These are phyloP conservation scores for Penicillium brevicompactum DNA, from an alignment of 2,329 filamentous ascomycete genomes.

Conservation along the genomic window DNA sequence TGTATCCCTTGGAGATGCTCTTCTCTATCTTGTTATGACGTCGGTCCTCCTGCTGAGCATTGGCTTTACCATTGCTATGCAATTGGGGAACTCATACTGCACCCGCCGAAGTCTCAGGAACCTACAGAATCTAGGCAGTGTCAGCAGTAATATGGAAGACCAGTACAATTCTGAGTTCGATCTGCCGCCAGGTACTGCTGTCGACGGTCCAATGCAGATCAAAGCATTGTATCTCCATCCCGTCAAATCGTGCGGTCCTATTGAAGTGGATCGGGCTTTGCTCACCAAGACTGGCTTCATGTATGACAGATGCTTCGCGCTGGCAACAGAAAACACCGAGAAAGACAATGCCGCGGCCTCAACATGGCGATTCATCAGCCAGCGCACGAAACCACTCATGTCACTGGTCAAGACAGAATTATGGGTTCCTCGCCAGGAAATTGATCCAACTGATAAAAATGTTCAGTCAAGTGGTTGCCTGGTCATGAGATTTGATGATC, in stretches of 20 bases:
- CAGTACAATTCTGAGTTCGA: constrained; percentile 8
- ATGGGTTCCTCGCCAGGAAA: constrained; percentile 18
- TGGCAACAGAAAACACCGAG: constrained; percentile 14
- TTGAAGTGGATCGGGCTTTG: constrained; percentile 20
- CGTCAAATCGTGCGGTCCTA: constrained; percentile 23
- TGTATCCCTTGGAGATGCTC: neutral
- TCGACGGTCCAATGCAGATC: constrained; percentile 10
- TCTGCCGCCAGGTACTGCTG: neutral
- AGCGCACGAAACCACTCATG: constrained; percentile 27
- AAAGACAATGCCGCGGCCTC: neutral
- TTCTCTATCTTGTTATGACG: neutral
- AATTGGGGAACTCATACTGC: neutral
- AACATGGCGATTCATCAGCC: constrained; percentile 28
- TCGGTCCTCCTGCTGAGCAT: neutral
- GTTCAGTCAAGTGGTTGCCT: constrained; percentile 21
- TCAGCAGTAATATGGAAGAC: constrained; percentile 11
- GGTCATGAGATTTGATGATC: constrained; percentile 15
- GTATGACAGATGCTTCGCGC: constrained; percentile 24
- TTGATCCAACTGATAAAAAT: constrained; percentile 8
- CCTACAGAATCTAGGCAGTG: neutral
- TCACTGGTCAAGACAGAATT: constrained; percentile 20
- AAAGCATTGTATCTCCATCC: constrained; percentile 26
- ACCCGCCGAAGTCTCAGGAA: neutral
- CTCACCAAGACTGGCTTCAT: constrained; percentile 24
- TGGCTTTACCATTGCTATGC: neutral